Evolutionary conservation across 768 basidiomycete genomes (phyloP).

Genomic region (Pleurotus tuoliensis): DNA sequence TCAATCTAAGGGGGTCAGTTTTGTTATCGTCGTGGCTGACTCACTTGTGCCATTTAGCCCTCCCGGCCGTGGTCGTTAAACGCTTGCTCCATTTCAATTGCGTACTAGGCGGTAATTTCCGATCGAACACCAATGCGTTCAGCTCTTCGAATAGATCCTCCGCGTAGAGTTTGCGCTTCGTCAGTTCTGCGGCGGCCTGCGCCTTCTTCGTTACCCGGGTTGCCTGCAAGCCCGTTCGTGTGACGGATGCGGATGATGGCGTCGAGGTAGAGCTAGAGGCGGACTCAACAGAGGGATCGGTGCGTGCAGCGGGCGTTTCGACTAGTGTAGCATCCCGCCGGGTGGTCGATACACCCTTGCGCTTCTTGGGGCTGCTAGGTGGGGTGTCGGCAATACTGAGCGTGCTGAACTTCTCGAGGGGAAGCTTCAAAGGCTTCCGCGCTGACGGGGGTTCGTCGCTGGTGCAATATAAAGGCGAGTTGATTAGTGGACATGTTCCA

Average conservation of each 20-base stretch:
- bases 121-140: slow-evolving; percentile 53
- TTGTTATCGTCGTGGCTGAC: slow-evolving; percentile 5
- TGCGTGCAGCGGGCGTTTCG: neutral
- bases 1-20: neutral
- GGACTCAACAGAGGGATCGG: neutral
- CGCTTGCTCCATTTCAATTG: slow-evolving; percentile 65
- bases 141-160: slow-evolving; percentile 55
- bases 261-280: neutral
- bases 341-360: neutral
- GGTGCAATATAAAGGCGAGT: neutral
- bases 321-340: neutral
- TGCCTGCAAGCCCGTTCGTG: slow-evolving; percentile 16
- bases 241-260: slow-evolving; percentile 1
- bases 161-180: slow-evolving; percentile 49
- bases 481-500: neutral
- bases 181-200: slow-evolving; percentile 36
- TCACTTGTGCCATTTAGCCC: slow-evolving; percentile 63
- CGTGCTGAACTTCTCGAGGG: slow-evolving; percentile 12
- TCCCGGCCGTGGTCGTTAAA: slow-evolving; percentile 64
- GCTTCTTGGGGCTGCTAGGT: slow-evolving; percentile 9
- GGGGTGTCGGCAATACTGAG: slow-evolving; percentile 8
- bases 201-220: slow-evolving; percentile 36
- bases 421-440: slow-evolving; percentile 37
- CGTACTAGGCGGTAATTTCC: slow-evolving; percentile 49
- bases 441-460: slow-evolving; percentile 49